Percentiles rank a stretch among this genome's conserved stretches.
phyloP scores from a whole-genome alignment of 192 early-diverging fungal genomes.

The Chytriomyces sp. region DNA sequence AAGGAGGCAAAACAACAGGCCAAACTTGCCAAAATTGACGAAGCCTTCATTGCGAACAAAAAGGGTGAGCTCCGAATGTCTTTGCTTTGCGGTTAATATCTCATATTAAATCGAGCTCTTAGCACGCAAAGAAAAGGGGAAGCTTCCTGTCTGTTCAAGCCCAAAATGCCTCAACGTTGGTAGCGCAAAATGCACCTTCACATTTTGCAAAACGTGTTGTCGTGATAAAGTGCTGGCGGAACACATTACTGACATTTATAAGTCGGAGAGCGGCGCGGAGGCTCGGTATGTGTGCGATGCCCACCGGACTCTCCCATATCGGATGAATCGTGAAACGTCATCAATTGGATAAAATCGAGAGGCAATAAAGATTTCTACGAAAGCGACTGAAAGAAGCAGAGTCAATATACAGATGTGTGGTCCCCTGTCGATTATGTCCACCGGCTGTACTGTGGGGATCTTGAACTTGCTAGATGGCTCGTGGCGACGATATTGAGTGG shows the following conservation, averaged over 20 bases:
- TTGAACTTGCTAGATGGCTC: too few relatives aligned
- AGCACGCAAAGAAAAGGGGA: constrained; percentile 14
- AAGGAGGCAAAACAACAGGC: constrained; percentile 1
- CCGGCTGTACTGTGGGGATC: too few relatives aligned
- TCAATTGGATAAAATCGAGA: too few relatives aligned
- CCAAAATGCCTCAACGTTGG: constrained; percentile 38
- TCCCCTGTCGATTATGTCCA: too few relatives aligned
- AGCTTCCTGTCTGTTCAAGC: constrained; percentile 23
- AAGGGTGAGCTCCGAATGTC: neutral
- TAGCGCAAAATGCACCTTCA: constrained; percentile 37
- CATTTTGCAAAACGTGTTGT: constrained; percentile 46
- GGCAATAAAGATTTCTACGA: too few relatives aligned
- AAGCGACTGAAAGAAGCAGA: too few relatives aligned
- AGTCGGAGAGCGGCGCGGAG: too few relatives aligned
- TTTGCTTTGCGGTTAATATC: neutral
- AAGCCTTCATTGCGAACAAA: neutral
- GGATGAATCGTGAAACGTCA: too few relatives aligned
- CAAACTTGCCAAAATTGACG: neutral
- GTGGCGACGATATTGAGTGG: too few relatives aligned
- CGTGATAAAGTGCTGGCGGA: neutral
- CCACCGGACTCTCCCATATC: too few relatives aligned
- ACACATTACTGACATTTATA: neutral
- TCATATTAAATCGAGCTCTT: neutral
- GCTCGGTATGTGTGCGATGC: too few relatives aligned
- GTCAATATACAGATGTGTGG: too few relatives aligned